These are phyloP conservation scores for Oldenlandia corymbosa DNA, from an alignment of 257 asterid genomes.

Conservation along the genomic window DNA sequence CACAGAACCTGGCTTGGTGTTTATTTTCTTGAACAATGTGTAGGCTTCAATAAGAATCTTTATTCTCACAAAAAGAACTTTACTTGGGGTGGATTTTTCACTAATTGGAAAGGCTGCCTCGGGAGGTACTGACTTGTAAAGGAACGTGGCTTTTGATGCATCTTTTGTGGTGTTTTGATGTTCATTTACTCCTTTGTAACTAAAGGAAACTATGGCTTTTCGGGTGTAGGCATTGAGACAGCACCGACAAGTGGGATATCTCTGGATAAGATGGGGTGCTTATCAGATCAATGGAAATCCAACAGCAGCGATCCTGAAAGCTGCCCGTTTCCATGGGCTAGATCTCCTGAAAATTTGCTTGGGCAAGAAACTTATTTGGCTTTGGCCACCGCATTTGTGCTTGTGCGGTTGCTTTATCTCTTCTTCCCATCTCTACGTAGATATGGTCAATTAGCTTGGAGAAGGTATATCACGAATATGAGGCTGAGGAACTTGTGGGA, in stretches of 20 bases:
- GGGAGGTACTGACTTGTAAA: background rate
- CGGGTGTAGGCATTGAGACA: constrained; percentile 33
- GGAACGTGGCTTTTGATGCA: background rate
- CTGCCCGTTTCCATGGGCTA: constrained; percentile 81
- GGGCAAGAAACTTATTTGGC: constrained; percentile 69
- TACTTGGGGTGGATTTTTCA: background rate
- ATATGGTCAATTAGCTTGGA: constrained; percentile 44
- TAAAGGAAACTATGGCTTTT: background rate
- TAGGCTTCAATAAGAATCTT: too few relatives aligned
- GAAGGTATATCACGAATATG: constrained; percentile 37
- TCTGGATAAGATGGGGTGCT: constrained; percentile 36
- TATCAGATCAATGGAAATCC: constrained; percentile 28
- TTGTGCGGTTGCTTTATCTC: constrained; percentile 43
- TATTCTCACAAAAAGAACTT: background rate
- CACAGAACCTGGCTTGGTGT: background rate
- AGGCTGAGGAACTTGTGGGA: constrained; percentile 54
- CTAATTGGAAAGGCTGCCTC: background rate
- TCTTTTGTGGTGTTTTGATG: background rate
- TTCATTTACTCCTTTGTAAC: background rate
- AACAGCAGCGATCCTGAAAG: constrained; percentile 33
- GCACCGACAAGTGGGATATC: constrained; percentile 30
- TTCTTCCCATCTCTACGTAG: constrained; percentile 41
- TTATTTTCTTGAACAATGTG: too few relatives aligned
- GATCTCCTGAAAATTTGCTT: constrained; percentile 68
- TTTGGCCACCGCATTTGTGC: constrained; percentile 59